Base-by-base conservation (phyloP, 2,329 filamentous ascomycete species). In the Pseudogymnoascus sp. region DNA sequence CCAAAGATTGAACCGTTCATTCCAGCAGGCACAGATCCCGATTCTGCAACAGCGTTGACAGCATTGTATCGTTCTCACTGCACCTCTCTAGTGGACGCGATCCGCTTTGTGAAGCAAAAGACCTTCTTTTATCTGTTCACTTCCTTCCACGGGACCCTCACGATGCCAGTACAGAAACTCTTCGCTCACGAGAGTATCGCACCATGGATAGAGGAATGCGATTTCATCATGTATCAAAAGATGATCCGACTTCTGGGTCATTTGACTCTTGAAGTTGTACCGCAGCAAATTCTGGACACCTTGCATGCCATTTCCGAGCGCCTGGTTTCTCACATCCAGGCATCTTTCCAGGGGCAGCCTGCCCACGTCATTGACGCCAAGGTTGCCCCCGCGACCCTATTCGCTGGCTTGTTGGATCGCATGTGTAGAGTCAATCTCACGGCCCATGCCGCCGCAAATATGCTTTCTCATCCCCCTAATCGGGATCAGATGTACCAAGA, bases 401-500 rank as follows among this genome's bases (percentile, higher is more conserved):
- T 99, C 71, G 89, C 90, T 36, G 88, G 87, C 53, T 80, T 99
- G 1, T 77, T 99, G 15, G 89, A 93, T 70, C 89, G 94, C 58
- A 88, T 94, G 69, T 81, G 97, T 36, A 85, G 92, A 62, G 94
- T 97, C 63, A 99, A 99, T 70, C 82, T 94, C 62, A 91, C 93
- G 18, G 94, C 94, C 2, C 93, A 97, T 71, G 92, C 94, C 1
- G 91, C 93, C 1, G 93, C 92, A 20, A 95, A 94, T 65, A 91
- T 96, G 82, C 80, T 99, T 11, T 90, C 90, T 6, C 90, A 93
- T 69, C 86, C 91, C 15, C 89, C 90, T 50, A 95, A 96, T 71
- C 85, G 94, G 60, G 91, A 94, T 66, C 89, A 94, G 70, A 97
- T 99, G 94, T 97, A 94, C 78, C 79, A 88, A 58, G 94, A 99